Percentiles rank a stretch among this genome's conserved stretches.
These are phyloP conservation scores for Nannizzia gypsea DNA, from an alignment of 2,329 filamentous ascomycete species.

Conservation along the genomic window DNA sequence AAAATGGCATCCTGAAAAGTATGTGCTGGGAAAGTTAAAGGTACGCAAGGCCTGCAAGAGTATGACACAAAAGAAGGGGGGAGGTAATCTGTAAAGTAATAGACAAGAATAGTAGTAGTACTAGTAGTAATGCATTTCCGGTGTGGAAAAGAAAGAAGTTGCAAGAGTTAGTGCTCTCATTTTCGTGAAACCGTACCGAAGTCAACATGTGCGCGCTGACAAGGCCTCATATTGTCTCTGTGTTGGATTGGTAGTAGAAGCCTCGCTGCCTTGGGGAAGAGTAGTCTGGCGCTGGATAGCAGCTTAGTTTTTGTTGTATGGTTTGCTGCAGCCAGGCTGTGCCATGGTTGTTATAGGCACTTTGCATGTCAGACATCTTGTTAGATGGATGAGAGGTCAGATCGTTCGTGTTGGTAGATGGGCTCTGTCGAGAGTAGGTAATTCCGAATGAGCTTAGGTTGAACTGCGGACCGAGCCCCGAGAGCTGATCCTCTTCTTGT, in stretches of 20 bases:
- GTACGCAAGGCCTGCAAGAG: not conserved
- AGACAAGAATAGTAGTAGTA: not conserved
- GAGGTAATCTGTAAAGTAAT: not conserved
- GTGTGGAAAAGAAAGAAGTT: not conserved
- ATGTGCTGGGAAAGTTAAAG: not conserved
- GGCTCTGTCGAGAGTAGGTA: conserved; percentile 24
- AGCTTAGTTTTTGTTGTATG: not conserved
- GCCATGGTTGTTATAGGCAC: conserved; percentile 3
- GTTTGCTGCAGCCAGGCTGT: conserved; percentile 4
- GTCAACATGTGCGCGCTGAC: not conserved
- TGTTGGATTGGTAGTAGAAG: not conserved
- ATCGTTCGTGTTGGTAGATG: conserved; percentile 27
- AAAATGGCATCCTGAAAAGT: not conserved
- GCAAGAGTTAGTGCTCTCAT: not conserved
- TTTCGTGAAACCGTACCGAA: not conserved
- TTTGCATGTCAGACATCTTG: not conserved
- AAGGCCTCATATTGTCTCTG: not conserved
- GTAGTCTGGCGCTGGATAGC: not conserved
- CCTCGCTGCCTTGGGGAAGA: not conserved
- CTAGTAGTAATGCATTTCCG: not conserved
- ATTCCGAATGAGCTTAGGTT: conserved; percentile 21
- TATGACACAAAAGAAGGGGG: not conserved
- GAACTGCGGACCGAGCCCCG: conserved; percentile 20
- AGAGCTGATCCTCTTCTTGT: conserved; percentile 26
- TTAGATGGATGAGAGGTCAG: conserved; percentile 21